These are phyloP conservation scores for Panicum hallii DNA, from an alignment of 202 grass and related monocot genomes.

Conservation along the genomic window DNA sequence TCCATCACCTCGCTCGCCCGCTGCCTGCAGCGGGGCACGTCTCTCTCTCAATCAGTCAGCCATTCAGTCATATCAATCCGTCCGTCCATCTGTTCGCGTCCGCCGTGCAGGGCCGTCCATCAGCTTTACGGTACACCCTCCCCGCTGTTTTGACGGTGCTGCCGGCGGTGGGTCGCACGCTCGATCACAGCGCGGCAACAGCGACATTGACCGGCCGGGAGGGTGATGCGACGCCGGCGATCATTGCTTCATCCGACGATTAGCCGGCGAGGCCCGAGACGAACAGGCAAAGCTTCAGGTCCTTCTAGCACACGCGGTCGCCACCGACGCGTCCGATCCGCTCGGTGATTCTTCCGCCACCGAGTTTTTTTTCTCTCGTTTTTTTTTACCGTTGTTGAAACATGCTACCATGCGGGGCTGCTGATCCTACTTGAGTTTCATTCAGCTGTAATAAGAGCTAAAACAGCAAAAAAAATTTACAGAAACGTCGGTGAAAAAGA, in stretches of 20 bases:
- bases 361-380: not conserved
- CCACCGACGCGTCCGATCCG: slow-evolving; percentile 24
- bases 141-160: slow-evolving; percentile 4
- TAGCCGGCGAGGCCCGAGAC: slow-evolving; percentile 10
- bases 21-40: not conserved
- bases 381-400: not conserved
- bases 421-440: not conserved
- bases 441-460: not conserved
- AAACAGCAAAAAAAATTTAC: too few relatives aligned
- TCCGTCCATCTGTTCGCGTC: not conserved
- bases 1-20: not conserved
- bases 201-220: not conserved
- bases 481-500: not conserved
- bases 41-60: slow-evolving; percentile 6
- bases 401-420: not conserved
- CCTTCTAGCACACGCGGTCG: not conserved
- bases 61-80: slow-evolving; percentile 13
- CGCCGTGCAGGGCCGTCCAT: slow-evolving; percentile 24
- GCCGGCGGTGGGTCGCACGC: not conserved
- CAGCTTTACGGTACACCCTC: slow-evolving; percentile 20
- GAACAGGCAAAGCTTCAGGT: not conserved
- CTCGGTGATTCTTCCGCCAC: not conserved
- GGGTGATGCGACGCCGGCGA: slow-evolving; percentile 45
- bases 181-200: not conserved
- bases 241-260: slow-evolving; percentile 47